Base-by-base conservation (phyloP, 2,329 filamentous ascomycete species). In the Lizonia empirigonia region DNA sequence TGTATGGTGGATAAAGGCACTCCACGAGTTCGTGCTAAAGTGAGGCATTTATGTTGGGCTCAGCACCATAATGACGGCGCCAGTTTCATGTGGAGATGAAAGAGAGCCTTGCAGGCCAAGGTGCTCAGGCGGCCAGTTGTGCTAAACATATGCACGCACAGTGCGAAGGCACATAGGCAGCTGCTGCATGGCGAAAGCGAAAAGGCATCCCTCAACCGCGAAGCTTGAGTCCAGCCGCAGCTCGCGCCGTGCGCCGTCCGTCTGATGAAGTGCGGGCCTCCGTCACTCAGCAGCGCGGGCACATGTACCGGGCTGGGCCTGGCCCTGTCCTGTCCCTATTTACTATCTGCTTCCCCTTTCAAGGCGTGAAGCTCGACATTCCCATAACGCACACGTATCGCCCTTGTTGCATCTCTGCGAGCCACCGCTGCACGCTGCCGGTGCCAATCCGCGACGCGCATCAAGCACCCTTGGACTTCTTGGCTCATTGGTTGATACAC, bases 391-490 rank as follows among this genome's bases (percentile, higher is more conserved):
- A 37, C 36, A 33, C 29, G 48, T 36, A 35, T 34, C 29, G 35
- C 18, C 40, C 24, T 33, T 38, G 20, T 15, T 46, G 42, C 48
- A 36, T 37, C 41, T 22, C 34, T 20, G 18, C 41, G 39, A 51
- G 48, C 48, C 41, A 45, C 22, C 13, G 48, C 49, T 52, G 40
- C 48, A 46, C 35, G 40, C 41, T 46, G 32, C 39, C 29, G 15
- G 40, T 54, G 59, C 50, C 58, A 56, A 56, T 46, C 48, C 36
- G 48, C 59, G 53, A 57, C 59, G 57, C 59, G 49, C 37, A 37
- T 52, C 62, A 64, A 64, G 62, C 62, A 58, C 45, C 50, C 57
- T 61, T 65, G 60, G 60, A 27, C 20, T 13, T 52, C 49, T 52
- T 52, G 49, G 49, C 49, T 38, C 33, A 24, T 29, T 33, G 32